A percentile compares a stretch with the other conserved stretches of the same genome.
phyloP scores from a whole-genome alignment of 2,329 filamentous ascomycete species.

The Spiromastix sp. region DNA sequence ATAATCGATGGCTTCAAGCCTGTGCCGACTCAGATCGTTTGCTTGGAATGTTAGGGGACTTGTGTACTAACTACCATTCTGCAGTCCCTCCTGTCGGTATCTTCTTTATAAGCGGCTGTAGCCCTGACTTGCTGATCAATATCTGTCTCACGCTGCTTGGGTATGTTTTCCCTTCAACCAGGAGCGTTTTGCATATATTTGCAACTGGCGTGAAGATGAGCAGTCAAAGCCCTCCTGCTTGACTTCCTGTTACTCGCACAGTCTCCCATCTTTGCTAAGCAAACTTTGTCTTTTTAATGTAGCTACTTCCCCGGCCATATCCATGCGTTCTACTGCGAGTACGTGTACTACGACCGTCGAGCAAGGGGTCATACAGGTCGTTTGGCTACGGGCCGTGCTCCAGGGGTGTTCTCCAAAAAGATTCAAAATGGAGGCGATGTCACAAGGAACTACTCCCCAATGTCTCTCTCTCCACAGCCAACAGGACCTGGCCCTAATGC shows the following conservation, averaged over 20 bases:
- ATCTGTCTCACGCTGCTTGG: constrained; percentile 56
- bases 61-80: too few species aligned
- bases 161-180: constrained; percentile 29
- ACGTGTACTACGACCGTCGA: constrained; percentile 66
- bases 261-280: too few species aligned
- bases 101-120: constrained; percentile 54
- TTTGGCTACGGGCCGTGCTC: constrained; percentile 16
- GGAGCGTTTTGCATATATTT: too few species aligned
- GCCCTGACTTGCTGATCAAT: constrained; percentile 56
- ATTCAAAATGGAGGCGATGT: constrained; percentile 28
- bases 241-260: too few species aligned
- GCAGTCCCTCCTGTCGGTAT: constrained; percentile 58
- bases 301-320: constrained; percentile 70
- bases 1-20: too few species aligned
- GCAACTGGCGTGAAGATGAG: too few species aligned
- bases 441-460: constrained; percentile 15
- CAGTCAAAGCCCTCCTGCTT: too few species aligned
- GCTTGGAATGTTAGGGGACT: too few species aligned
- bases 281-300: neutral
- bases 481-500: constrained; percentile 2
- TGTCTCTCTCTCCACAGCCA: too few species aligned
- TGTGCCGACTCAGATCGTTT: too few species aligned
- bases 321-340: constrained; percentile 72
- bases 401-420: constrained; percentile 30
- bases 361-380: constrained; percentile 16